Conservation (phyloP, 1,284 basidiomycete genomes). For the Puccinia polysora region DNA sequence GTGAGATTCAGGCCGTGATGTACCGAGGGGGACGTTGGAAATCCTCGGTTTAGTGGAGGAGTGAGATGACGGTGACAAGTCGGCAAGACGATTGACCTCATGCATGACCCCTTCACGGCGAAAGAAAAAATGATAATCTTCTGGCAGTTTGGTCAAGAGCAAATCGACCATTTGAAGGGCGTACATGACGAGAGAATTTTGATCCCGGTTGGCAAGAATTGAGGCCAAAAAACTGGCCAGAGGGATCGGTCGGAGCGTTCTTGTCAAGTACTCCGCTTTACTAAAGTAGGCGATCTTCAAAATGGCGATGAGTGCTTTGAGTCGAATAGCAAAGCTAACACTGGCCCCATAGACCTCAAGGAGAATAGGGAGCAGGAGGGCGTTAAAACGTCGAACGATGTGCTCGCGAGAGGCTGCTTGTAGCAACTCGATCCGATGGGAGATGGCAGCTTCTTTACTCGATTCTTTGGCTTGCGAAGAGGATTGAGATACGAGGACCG, state of each 20-base stretch:
- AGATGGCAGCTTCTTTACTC: slow-evolving; percentile 51
- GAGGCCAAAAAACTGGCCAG: slow-evolving; percentile 87
- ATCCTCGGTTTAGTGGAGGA: slow-evolving; percentile 51
- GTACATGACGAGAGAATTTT: slow-evolving; percentile 73
- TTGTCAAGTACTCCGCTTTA: slow-evolving; percentile 68
- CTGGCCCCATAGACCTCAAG: slow-evolving; percentile 93
- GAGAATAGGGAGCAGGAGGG: slow-evolving; percentile 78
- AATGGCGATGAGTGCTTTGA: slow-evolving; percentile 77
- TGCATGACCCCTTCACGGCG: slow-evolving; percentile 88
- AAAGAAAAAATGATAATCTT: slow-evolving; percentile 78
- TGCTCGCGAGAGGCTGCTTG: slow-evolving; percentile 60
- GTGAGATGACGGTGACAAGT: slow-evolving; percentile 58
- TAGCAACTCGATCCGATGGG: slow-evolving; percentile 59
- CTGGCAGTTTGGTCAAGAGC: slow-evolving; percentile 71
- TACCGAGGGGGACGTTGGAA: slow-evolving; percentile 13
- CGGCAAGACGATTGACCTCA: slow-evolving; percentile 65
- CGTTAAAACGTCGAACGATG: slow-evolving; percentile 73
- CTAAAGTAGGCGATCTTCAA: slow-evolving; percentile 84
- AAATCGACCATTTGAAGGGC: slow-evolving; percentile 87
- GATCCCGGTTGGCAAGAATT: slow-evolving; percentile 82
- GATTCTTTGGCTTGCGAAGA: slow-evolving; percentile 16
- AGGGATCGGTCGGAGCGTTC: slow-evolving; percentile 76
- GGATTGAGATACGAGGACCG: slow-evolving; percentile 2
- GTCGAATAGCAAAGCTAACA: slow-evolving; percentile 74
- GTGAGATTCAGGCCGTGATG: slow-evolving; percentile 22